phyloP scores from a whole-genome alignment of 345 rosid species.

The Reutealis trisperma region DNA sequence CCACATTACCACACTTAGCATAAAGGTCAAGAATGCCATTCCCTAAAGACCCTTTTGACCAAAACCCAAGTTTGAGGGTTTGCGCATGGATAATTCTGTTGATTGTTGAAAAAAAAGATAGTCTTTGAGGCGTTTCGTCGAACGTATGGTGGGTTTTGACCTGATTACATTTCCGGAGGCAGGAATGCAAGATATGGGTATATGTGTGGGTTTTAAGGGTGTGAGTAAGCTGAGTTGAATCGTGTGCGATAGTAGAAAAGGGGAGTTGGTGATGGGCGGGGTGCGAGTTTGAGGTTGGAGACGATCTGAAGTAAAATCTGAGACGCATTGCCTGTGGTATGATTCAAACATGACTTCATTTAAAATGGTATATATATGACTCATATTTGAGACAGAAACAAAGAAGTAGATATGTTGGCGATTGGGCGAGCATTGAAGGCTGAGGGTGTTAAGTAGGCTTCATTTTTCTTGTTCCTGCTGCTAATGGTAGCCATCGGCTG shows the following conservation, averaged over 20 bases:
- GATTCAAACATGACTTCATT: conserved; percentile 1
- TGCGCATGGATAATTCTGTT: conserved; percentile 57
- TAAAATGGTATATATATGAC: not conserved
- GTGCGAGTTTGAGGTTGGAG: conserved; percentile 18
- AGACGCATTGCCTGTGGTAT: conserved; percentile 30
- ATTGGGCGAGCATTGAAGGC: too few relatives aligned
- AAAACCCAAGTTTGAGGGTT: conserved; percentile 51
- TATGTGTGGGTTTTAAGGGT: conserved; percentile 10
- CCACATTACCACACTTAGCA: conserved; percentile 64
- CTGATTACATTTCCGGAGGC: conserved; percentile 52
- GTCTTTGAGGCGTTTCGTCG: conserved; percentile 68
- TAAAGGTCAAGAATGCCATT: conserved; percentile 77
- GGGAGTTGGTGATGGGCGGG: conserved; percentile 29
- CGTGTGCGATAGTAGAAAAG: conserved; percentile 24
- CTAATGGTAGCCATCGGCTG: too few relatives aligned
- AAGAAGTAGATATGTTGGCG: too few relatives aligned
- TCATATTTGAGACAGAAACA: too few relatives aligned
- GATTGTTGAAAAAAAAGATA: conserved; percentile 32
- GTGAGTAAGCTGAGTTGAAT: conserved; percentile 6
- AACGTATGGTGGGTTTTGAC: conserved; percentile 53
- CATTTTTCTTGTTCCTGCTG: too few relatives aligned
- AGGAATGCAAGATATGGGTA: conserved; percentile 32
- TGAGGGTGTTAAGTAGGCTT: too few relatives aligned
- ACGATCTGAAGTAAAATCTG: conserved; percentile 17
- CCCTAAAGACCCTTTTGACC: conserved; percentile 48